phyloP scores from a whole-genome alignment of 2,329 filamentous ascomycete genomes.

The Pyrenochaeta sp. region DNA sequence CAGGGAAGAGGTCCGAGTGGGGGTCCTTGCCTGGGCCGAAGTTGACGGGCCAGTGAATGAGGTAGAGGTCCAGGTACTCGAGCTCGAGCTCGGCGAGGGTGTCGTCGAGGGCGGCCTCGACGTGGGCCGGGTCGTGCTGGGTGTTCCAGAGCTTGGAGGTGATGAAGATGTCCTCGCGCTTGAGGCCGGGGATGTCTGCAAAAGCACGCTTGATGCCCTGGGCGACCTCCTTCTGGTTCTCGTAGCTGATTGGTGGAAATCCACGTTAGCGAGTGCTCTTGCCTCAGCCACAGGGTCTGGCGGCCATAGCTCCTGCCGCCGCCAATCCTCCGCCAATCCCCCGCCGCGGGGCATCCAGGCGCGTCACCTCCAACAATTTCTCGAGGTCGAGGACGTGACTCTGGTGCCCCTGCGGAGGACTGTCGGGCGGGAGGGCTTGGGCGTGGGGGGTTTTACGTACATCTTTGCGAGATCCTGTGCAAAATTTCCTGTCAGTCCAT shows the following conservation, averaged over 20 bases:
- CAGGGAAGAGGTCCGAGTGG: constrained; percentile 39
- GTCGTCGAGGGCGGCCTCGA: constrained; percentile 75
- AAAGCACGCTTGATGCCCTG: constrained; percentile 40
- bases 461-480: constrained; percentile 43
- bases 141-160: constrained; percentile 93
- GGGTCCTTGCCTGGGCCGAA: constrained; percentile 64
- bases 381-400: too few species aligned
- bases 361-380: constrained; percentile 10
- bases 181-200: constrained; percentile 33
- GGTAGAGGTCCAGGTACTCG: constrained; percentile 89
- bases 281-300: neutral
- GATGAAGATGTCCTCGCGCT: constrained; percentile 43
- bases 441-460: constrained; percentile 22
- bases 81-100: constrained; percentile 79
- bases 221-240: constrained; percentile 43
- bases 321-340: constrained; percentile 12
- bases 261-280: constrained; percentile 24
- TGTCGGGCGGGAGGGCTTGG: neutral
- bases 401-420: neutral
- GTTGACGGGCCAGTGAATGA: constrained; percentile 87
- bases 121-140: constrained; percentile 76
- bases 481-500: constrained; percentile 33
- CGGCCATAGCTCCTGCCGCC: constrained; percentile 28
- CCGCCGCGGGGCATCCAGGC: constrained; percentile 26
- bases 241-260: constrained; percentile 40